Evolutionary conservation across 2,329 filamentous ascomycete species (phyloP).

Genomic region (Colletotrichum agaves): DNA sequence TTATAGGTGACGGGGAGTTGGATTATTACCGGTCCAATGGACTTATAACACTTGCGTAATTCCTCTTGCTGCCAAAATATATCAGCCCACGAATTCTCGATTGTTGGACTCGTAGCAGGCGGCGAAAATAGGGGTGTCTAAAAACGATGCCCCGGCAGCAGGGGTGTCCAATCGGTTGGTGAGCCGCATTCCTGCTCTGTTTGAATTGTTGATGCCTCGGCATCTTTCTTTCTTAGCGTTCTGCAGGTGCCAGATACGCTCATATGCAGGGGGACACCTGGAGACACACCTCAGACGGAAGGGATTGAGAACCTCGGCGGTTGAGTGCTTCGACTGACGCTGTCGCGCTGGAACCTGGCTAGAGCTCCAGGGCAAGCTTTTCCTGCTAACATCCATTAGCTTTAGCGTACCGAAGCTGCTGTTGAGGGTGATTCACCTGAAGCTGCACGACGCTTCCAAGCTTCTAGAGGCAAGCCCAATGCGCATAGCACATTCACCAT

Average conservation of each 20-base stretch:
- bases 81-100: neutral
- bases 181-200: neutral
- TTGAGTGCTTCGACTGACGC: too few species aligned
- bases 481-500: neutral
- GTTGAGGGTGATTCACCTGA: constrained; percentile 1
- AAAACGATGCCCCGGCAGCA: neutral
- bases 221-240: neutral
- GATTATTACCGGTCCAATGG: neutral
- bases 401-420: neutral
- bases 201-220: constrained; percentile 30
- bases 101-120: neutral
- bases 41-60: neutral
- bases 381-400: too few species aligned
- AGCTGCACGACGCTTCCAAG: neutral
- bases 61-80: neutral
- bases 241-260: constrained; percentile 4
- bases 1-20: too few species aligned
- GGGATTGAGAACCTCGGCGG: too few species aligned
- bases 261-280: neutral
- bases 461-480: neutral
- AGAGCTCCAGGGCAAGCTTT: neutral
- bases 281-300: too few species aligned
- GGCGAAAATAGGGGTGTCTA: constrained; percentile 1
- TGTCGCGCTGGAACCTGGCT: constrained; percentile 7
- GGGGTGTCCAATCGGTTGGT: constrained; percentile 4